These are phyloP conservation scores for Pistacia vera DNA, from an alignment of 345 rosid genomes.

Conservation along the genomic window DNA sequence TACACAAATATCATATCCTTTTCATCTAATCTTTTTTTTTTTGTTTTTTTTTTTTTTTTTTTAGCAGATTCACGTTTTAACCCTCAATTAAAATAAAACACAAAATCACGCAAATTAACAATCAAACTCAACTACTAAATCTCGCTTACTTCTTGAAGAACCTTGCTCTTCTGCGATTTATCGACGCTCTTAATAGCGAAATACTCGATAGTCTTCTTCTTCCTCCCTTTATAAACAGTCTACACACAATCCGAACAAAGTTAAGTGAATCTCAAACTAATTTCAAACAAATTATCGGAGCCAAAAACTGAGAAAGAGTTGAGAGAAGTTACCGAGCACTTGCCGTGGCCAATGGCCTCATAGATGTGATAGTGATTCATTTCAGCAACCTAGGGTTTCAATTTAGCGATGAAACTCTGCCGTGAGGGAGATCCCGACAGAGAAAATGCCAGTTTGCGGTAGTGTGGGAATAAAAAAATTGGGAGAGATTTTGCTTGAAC, in stretches of 20 bases:
- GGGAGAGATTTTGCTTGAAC: neutral
- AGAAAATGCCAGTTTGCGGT: conserved; percentile 27
- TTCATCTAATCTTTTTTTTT: neutral
- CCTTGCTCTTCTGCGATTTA: conserved; percentile 85
- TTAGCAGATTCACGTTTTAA: neutral
- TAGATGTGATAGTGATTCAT: conserved; percentile 96
- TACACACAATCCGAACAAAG: conserved; percentile 19
- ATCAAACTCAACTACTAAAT: neutral
- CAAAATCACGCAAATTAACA: neutral
- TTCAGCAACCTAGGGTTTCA: conserved; percentile 28
- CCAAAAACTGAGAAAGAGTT: neutral
- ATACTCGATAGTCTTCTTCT: conserved; percentile 97
- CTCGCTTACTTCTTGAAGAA: conserved; percentile 87
- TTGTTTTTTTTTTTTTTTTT: conserved; percentile 1
- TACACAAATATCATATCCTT: neutral
- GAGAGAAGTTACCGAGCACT: conserved; percentile 69
- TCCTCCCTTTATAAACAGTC: conserved; percentile 96
- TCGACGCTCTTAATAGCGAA: conserved; percentile 95
- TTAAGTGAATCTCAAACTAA: neutral
- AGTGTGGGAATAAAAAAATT: conserved; percentile 14
- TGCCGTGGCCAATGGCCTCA: conserved; percentile 97
- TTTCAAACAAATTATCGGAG: neutral
- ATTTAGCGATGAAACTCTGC: conserved; percentile 21
- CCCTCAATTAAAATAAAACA: neutral
- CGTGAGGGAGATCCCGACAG: conserved; percentile 14